These are phyloP conservation scores for Solanum aculeatissimum DNA, from an alignment of 305 asterid genomes.

Conservation along the genomic window DNA sequence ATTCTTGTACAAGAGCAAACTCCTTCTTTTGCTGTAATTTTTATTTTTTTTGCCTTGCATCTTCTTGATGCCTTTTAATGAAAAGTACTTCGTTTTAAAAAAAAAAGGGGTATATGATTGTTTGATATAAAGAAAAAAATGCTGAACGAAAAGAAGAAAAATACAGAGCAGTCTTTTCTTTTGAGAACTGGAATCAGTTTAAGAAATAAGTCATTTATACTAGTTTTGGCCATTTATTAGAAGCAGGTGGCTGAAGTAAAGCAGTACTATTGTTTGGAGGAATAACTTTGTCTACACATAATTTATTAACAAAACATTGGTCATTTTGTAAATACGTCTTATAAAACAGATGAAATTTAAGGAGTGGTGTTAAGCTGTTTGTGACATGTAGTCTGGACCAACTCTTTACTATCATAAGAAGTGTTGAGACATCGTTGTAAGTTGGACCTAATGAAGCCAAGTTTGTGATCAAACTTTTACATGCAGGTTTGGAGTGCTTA, in stretches of 20 bases:
- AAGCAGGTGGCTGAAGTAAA: neutral
- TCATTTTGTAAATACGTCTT: neutral
- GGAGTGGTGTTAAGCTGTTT: neutral
- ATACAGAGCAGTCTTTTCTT: neutral
- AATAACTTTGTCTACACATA: neutral
- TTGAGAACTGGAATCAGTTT: neutral
- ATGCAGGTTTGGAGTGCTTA: conserved; percentile 96
- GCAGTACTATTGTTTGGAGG: neutral
- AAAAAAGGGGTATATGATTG: neutral
- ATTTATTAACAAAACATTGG: neutral
- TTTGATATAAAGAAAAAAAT: neutral
- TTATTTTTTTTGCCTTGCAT: too few relatives aligned
- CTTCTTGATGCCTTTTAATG: too few relatives aligned
- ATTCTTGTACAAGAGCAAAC: too few relatives aligned
- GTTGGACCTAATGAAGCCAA: neutral
- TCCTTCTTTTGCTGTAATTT: too few relatives aligned
- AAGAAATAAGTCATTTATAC: neutral
- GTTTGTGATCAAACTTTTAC: neutral
- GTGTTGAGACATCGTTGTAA: neutral
- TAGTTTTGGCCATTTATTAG: neutral
- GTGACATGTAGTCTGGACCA: neutral
- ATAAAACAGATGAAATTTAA: neutral
- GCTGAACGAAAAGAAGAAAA: neutral
- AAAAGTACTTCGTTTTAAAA: too few relatives aligned
- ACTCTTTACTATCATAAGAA: neutral